A percentile compares a stretch with the other conserved stretches of the same genome.
phyloP scores from a whole-genome alignment of 2,329 filamentous ascomycete genomes.

The Sporothrix brunneoviolacea region DNA sequence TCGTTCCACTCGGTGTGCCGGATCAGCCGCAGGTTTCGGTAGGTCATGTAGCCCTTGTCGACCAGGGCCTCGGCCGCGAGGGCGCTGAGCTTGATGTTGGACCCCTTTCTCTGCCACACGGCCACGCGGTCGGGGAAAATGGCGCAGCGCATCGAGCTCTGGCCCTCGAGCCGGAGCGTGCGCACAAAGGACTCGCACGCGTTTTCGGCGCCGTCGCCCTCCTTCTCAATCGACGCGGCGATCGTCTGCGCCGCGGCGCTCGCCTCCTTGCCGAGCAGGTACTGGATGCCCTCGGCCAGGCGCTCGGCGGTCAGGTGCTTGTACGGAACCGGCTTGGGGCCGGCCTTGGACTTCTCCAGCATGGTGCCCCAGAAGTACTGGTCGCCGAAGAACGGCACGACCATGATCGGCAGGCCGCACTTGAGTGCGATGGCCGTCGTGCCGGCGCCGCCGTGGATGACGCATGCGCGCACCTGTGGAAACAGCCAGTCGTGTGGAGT shows the following conservation, averaged over 20 bases:
- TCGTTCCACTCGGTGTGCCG: constrained; percentile 70
- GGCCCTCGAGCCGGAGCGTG: constrained; percentile 46
- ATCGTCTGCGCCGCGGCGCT: constrained; percentile 51
- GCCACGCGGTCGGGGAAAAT: constrained; percentile 57
- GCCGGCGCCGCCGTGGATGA: constrained; percentile 73
- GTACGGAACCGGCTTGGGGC: constrained; percentile 61
- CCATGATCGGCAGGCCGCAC: constrained; percentile 64
- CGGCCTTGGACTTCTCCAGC: constrained; percentile 57
- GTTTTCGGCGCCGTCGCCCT: constrained; percentile 64
- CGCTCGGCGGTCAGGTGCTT: constrained; percentile 58
- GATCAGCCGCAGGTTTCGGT: constrained; percentile 56
- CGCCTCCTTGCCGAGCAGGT: constrained; percentile 57
- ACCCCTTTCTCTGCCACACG: constrained; percentile 58
- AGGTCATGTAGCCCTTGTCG: constrained; percentile 52
- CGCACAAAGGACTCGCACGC: constrained; percentile 62
- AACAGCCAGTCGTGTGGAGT: constrained; percentile 75
- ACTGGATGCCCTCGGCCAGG: constrained; percentile 63
- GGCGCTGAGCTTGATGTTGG: constrained; percentile 52
- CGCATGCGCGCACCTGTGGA: constrained; percentile 56
- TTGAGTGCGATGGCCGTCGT: constrained; percentile 70
- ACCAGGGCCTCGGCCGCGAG: constrained; percentile 61
- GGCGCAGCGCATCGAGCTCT: constrained; percentile 57
- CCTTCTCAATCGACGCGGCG: constrained; percentile 51
- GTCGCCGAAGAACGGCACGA: constrained; percentile 75
- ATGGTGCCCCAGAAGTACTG: constrained; percentile 73